phyloP scores from a whole-genome alignment of 768 basidiomycete species.

The Pleurotus platypus region DNA sequence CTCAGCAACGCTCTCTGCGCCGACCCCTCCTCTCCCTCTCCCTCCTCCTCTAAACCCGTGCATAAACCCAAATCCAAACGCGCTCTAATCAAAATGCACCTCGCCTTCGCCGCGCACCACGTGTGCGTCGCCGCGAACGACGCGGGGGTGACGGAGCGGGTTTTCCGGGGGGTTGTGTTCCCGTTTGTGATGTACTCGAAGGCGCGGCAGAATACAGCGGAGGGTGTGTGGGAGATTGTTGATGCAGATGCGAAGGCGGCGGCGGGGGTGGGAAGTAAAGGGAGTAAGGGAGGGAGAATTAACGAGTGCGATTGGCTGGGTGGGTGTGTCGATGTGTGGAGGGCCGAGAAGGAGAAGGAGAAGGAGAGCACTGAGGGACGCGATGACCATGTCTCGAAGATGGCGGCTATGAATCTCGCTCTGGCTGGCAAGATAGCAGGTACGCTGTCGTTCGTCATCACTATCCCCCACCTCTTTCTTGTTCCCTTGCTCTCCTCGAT shows the following conservation, averaged over 20 bases:
- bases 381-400: slow-evolving; percentile 31
- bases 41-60: too few relatives aligned
- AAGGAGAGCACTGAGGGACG: slow-evolving; percentile 25
- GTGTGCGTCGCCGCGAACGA: slow-evolving; percentile 30
- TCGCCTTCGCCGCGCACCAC: slow-evolving; percentile 50
- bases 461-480: too few relatives aligned
- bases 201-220: slow-evolving; percentile 59
- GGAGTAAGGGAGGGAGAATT: slow-evolving; percentile 7
- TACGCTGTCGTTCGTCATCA: slow-evolving; percentile 18
- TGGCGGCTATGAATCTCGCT: slow-evolving; percentile 49
- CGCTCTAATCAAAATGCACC: slow-evolving; percentile 48
- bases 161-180: slow-evolving; percentile 58
- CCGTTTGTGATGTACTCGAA: slow-evolving; percentile 76
- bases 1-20: slow-evolving; percentile 34
- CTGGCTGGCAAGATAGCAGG: slow-evolving; percentile 66
- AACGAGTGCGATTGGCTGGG: slow-evolving; percentile 41
- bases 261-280: slow-evolving; percentile 8
- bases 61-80: slow-evolving; percentile 39
- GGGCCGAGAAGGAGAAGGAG: slow-evolving; percentile 27
- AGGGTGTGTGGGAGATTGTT: slow-evolving; percentile 72
- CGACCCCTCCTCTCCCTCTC: slow-evolving; percentile 12
- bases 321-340: slow-evolving; percentile 50
- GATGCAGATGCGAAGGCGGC: slow-evolving; percentile 21
- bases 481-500: slow-evolving; percentile 9
- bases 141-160: slow-evolving; percentile 21